These are phyloP conservation scores for Obelidium mucronatum DNA, from an alignment of 192 early-diverging fungal species.

Conservation along the genomic window DNA sequence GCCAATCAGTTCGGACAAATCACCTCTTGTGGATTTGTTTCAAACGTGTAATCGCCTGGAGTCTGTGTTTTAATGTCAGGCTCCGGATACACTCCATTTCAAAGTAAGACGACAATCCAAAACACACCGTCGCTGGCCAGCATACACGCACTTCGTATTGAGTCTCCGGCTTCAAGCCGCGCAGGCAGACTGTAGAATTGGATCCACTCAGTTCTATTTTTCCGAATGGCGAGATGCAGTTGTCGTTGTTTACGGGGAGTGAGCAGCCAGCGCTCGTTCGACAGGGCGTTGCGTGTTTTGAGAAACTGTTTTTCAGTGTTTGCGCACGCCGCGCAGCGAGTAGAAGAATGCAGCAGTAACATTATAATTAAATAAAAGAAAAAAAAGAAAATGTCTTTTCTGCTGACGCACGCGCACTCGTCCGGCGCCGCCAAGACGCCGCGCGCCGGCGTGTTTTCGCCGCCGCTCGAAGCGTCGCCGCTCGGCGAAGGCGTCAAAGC, in stretches of 20 bases:
- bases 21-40: background rate
- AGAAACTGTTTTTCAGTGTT: conserved; percentile 30
- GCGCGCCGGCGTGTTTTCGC: conserved; percentile 11
- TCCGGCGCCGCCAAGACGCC: no score
- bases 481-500: conserved; percentile 16
- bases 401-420: conserved; percentile 19
- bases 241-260: background rate
- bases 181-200: conserved; percentile 17
- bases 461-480: conserved; percentile 5
- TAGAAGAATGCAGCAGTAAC: background rate
- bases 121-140: conserved; percentile 30
- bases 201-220: background rate
- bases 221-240: conserved; percentile 20
- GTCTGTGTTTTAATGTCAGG: background rate
- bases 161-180: background rate
- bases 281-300: background rate
- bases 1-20: no score
- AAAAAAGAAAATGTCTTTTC: no score
- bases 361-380: no score
- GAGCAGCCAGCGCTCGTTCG: background rate
- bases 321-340: conserved; percentile 5
- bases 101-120: background rate
- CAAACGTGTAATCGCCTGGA: conserved; percentile 20
- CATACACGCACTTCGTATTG: conserved; percentile 27
- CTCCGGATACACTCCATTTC: background rate